phyloP scores from a whole-genome alignment of 768 basidiomycete genomes.

The Fomitopsis pulvina region DNA sequence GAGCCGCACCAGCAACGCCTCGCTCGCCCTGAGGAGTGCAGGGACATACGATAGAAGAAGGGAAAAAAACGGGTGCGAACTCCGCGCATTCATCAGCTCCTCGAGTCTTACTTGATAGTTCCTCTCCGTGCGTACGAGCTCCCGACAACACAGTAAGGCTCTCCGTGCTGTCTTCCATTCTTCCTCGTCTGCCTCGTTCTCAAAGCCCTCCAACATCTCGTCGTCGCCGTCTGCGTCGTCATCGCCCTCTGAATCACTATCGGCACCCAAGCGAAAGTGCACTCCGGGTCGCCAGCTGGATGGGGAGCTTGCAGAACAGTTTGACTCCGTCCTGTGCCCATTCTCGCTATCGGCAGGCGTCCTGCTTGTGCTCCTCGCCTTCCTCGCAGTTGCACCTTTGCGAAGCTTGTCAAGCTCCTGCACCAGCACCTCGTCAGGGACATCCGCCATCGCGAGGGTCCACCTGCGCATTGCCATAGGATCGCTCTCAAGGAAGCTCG shows the following conservation, averaged over 20 bases:
- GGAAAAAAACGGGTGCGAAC: conserved; percentile 39
- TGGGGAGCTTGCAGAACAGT: conserved; percentile 2
- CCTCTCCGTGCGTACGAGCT: conserved; percentile 41
- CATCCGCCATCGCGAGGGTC: conserved; percentile 28
- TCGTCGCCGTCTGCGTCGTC: conserved; percentile 2
- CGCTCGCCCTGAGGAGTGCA: conserved; percentile 44
- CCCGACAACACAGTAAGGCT: conserved; percentile 39
- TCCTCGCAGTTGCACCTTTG: conserved; percentile 15
- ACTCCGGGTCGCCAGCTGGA: conserved; percentile 3
- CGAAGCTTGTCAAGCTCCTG: conserved; percentile 24
- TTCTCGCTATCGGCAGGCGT: conserved; percentile 7
- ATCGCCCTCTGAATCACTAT: conserved; percentile 16
- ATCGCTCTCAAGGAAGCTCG: conserved; percentile 10
- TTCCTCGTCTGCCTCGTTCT: conserved; percentile 18
- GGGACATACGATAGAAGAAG: conserved; percentile 46
- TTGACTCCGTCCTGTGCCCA: conserved; percentile 13
- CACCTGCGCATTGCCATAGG: conserved; percentile 22
- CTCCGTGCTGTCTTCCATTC: conserved; percentile 33
- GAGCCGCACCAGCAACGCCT: conserved; percentile 42
- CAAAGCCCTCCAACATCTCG: conserved; percentile 6
- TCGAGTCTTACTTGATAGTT: conserved; percentile 34
- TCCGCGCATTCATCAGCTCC: conserved; percentile 32
- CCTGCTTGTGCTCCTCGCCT: conserved; percentile 3
- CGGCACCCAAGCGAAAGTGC: conserved; percentile 14
- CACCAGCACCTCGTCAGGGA: conserved; percentile 25